Evolutionary conservation across 2,329 filamentous ascomycete genomes (phyloP), one percentile per base, ranked within the genome.

Genomic region (Tolypocladium capitatum): DNA sequence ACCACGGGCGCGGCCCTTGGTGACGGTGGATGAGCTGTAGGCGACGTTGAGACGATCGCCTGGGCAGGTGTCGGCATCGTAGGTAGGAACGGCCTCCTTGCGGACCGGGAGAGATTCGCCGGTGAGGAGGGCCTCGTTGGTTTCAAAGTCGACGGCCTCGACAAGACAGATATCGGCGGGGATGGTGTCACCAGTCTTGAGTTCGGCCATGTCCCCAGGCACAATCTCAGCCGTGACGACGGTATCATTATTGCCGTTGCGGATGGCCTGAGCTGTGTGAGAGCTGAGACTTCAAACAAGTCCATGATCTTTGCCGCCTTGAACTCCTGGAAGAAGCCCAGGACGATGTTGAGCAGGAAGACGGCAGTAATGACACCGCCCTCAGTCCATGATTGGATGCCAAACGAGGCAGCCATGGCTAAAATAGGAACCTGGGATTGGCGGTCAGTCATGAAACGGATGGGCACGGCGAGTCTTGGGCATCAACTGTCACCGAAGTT

Each of bases 61-160:
- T 3, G 67, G 60, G n/a, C 67, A 66, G 2, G 66, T 72, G 11
- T 70, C 67, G 0, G 58, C 58, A 31, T 60, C 52, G 32, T 72
- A 71, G 27, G 70, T 69, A 21, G 61, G 59, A 21, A 67, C 60
- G 7, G 70, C 58, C 55, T 74, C 67, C 64, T 83, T 76, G 59
- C 68, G 69, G 2, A 80, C 74, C 18, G 79, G 78, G 0, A 81
- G 65, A 9, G 79, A 81, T 60, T 83, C 80, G 44, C 80, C 80
- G 2, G 80, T 83, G 13, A 83, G 69, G 20, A 81, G 68, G 1
- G 78, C 77, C 59, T 83, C 79, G 51, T 88, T 81, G 52, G 79
- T 83, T 55, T 81, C 80, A 38, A 82, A 73, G 61, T 85, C 85
- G 66, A 83, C 74, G 24, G 70, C 73, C 52, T 81, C 74, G 34